Conservation (phyloP, 495 filamentous ascomycete genomes). For the Tuber aestivum region DNA sequence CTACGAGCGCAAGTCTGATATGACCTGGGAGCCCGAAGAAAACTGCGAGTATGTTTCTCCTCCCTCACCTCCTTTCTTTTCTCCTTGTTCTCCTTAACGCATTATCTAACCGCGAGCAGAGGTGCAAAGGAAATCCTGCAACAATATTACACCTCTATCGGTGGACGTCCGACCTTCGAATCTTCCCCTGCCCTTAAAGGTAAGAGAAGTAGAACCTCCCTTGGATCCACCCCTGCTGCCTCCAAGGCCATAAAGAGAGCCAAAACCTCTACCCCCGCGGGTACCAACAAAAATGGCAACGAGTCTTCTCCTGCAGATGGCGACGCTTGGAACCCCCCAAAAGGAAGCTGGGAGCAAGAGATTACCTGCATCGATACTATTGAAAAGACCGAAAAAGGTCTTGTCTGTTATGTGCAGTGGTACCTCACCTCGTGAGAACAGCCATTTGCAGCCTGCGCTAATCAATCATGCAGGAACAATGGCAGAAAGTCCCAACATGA, state of each 20-base stretch:
- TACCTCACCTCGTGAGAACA: slow-evolving; percentile 7
- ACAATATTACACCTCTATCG: slow-evolving; percentile 41
- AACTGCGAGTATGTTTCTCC: slow-evolving; percentile 49
- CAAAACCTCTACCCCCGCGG: slow-evolving; percentile 36
- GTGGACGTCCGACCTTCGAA: slow-evolving; percentile 33
- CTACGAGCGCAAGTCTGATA: slow-evolving; percentile 54
- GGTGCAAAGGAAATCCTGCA: slow-evolving; percentile 53
- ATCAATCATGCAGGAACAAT: slow-evolving; percentile 46
- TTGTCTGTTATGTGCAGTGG: slow-evolving; percentile 43
- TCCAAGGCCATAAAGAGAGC: slow-evolving; percentile 40
- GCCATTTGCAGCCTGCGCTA: not conserved
- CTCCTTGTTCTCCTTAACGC: slow-evolving; percentile 46
- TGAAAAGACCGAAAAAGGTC: slow-evolving; percentile 48
- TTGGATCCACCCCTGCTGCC: slow-evolving; percentile 13
- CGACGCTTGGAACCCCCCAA: slow-evolving; percentile 51
- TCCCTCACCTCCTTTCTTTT: not conserved
- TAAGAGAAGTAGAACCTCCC: slow-evolving; percentile 32
- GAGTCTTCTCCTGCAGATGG: slow-evolving; percentile 45
- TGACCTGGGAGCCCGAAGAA: slow-evolving; percentile 58
- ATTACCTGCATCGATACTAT: slow-evolving; percentile 54
- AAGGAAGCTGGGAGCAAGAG: slow-evolving; percentile 55
- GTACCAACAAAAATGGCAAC: slow-evolving; percentile 50
- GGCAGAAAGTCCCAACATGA: slow-evolving; percentile 57
- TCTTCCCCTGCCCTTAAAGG: slow-evolving; percentile 10
- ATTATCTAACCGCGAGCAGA: slow-evolving; percentile 46